Base-by-base conservation (phyloP, 1,284 basidiomycete genomes). In the Entoloma clypeatum region DNA sequence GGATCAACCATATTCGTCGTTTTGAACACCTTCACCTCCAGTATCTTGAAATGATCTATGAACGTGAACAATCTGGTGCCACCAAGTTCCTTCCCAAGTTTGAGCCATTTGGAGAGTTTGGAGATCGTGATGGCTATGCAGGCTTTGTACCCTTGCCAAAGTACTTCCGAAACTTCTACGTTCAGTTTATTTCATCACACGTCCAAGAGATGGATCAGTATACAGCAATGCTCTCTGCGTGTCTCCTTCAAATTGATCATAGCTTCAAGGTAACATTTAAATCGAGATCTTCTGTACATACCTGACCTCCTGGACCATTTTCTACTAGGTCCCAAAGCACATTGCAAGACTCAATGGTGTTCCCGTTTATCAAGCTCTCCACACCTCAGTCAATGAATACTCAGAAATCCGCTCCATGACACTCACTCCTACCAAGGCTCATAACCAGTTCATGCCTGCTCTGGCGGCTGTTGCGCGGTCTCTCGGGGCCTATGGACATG, bases 161-260 rank as follows among this genome's bases (percentile, higher is more conserved):
- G n/a, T n/a, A n/a, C n/a, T n/a, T n/a, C n/a, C n/a, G n/a, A n/a
- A n/a, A n/a, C n/a, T n/a, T n/a, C n/a, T n/a, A n/a, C n/a, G n/a
- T n/a, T n/a, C n/a, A n/a, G n/a, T 37, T 32, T 18, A 45, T 55
- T 22, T 49, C 52, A 34, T 11, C 10, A 1, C 44, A 57, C 40
- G 27, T 41, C 4, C 14, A 32, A 5, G 29, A 37, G 2, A 25
- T 56, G 14, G 45, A 55, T 23, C 54, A 54, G 28, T 48, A 54
- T 26, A 55, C 43, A 29, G 41, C 52, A 4, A 51, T 57, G 47
- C 43, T 50, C 11, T 45, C 40, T 16, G 52, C 32, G 1, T 14
- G 45, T 17, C 37, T 57, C n/a, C 41, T 42, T 32, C 47, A 49
- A 5, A 50, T 57, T 29, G 53, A 57, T 34, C 55, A 57, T 42